Evolutionary conservation across 108 stramenopile genomes (phyloP).

Genomic region (Pseudonitzschia multistriata): DNA sequence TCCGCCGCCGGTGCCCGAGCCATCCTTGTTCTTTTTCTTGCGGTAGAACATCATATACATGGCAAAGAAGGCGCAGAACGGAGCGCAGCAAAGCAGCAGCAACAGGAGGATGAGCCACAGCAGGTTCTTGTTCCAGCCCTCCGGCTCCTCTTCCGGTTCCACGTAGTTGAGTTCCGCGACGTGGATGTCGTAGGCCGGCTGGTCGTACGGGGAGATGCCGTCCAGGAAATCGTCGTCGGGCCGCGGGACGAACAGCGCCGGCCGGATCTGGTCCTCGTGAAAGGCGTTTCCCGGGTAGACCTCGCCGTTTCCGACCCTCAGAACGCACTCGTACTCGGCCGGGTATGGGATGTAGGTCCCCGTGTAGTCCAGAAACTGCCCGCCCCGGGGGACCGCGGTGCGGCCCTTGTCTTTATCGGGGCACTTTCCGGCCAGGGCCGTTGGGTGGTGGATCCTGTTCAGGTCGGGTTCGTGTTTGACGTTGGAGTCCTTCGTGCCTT

Average conservation of each 20-base stretch:
- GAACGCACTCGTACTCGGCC: conserved; percentile 43
- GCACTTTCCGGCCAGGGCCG: background rate
- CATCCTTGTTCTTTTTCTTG: background rate
- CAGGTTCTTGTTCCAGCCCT: background rate
- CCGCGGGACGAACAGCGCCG: conserved; percentile 15
- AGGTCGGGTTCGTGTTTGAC: background rate
- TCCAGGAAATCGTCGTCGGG: conserved; percentile 41
- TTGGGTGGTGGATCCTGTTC: background rate
- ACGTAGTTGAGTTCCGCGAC: background rate
- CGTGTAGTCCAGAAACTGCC: conserved; percentile 36
- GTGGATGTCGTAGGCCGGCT: conserved; percentile 1
- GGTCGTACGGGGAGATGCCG: conserved; percentile 12
- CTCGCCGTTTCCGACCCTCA: conserved; percentile 34
- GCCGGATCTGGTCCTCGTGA: conserved; percentile 34
- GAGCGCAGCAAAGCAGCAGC: background rate
- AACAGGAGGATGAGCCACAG: background rate
- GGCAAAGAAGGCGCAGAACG: background rate
- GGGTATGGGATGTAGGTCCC: conserved; percentile 31
- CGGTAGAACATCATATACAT: background rate
- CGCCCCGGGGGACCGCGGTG: conserved; percentile 20
- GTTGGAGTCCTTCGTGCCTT: background rate
- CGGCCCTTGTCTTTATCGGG: conserved; percentile 5
- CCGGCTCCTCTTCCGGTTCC: background rate
- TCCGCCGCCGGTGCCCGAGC: background rate
- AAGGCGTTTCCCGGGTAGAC: conserved; percentile 25